phyloP scores from a whole-genome alignment of 768 basidiomycete species.

The Amanita polypyramis region DNA sequence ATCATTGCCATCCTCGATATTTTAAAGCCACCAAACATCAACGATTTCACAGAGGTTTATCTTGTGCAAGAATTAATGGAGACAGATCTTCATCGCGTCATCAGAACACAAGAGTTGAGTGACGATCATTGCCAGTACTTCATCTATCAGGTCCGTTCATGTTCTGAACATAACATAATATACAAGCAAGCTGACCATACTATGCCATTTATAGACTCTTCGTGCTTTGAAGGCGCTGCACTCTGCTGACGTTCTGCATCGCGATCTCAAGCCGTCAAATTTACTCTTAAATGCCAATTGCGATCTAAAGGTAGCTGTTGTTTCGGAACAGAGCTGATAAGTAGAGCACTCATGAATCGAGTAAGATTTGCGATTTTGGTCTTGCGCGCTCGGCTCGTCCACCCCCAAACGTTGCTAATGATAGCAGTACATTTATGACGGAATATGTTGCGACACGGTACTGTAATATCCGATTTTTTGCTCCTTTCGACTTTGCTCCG shows the following conservation, averaged over 20 bases:
- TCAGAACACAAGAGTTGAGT: conserved; percentile 80
- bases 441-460: conserved; percentile 79
- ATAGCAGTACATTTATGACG: conserved; percentile 45
- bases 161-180: conserved; percentile 28
- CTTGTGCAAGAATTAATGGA: conserved; percentile 85
- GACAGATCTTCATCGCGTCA: conserved; percentile 85
- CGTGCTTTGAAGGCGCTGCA: conserved; percentile 86
- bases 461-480: conserved; percentile 2
- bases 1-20: conserved; percentile 92
- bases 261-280: conserved; percentile 81
- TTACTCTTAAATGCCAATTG: conserved; percentile 83
- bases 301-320: conserved; percentile 56
- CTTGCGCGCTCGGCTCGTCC: conserved; percentile 31
- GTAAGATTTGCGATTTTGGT: conserved; percentile 63
- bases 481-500: background rate
- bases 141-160: conserved; percentile 24
- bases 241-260: conserved; percentile 72
- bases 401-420: conserved; percentile 7
- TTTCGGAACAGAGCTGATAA: too few species aligned
- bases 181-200: conserved; percentile 8
- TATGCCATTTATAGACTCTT: conserved; percentile 68
- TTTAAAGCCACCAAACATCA: conserved; percentile 65
- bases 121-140: conserved; percentile 71
- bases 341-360: background rate
- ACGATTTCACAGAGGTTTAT: conserved; percentile 82